phyloP scores from a whole-genome alignment of 2,329 filamentous ascomycete species.

The Trichothecium sympodiale region DNA sequence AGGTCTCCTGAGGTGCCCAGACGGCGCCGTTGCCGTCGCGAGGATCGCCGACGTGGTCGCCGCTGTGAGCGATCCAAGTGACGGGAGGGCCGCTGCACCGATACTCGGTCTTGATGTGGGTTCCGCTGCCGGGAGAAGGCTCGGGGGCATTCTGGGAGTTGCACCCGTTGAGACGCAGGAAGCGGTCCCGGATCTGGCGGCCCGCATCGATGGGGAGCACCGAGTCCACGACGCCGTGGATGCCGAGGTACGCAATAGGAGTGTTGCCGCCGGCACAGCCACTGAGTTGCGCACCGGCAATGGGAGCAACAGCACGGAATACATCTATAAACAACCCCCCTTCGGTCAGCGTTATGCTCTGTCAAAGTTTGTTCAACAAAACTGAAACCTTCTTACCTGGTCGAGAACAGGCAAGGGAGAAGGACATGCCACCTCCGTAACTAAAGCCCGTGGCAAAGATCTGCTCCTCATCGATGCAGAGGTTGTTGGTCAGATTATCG shows the following conservation, averaged over 20 bases:
- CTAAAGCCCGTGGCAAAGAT: constrained; percentile 33
- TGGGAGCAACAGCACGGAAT: constrained; percentile 26
- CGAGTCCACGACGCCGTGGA: constrained; percentile 25
- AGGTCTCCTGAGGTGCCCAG: constrained; percentile 12
- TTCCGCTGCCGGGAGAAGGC: constrained; percentile 9
- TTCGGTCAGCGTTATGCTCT: background rate
- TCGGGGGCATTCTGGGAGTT: constrained; percentile 12
- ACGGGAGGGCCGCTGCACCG: constrained; percentile 15
- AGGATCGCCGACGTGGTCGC: constrained; percentile 14
- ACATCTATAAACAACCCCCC: constrained; percentile 1
- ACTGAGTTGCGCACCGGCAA: constrained; percentile 20
- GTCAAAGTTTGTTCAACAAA: too few species aligned
- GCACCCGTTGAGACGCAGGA: constrained; percentile 25
- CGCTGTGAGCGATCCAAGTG: constrained; percentile 17
- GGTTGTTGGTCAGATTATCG: constrained; percentile 21
- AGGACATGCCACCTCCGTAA: constrained; percentile 31
- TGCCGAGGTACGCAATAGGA: constrained; percentile 26
- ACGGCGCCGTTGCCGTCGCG: constrained; percentile 8
- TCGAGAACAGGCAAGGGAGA: constrained; percentile 28
- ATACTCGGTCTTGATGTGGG: constrained; percentile 16
- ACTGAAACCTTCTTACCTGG: too few species aligned
- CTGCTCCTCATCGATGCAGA: constrained; percentile 29
- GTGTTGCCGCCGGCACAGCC: constrained; percentile 24
- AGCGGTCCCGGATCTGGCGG: constrained; percentile 24
- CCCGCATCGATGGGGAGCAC: constrained; percentile 22